phyloP scores from a whole-genome alignment of 2,329 filamentous ascomycete genomes.

The Diaporthe amygdali region DNA sequence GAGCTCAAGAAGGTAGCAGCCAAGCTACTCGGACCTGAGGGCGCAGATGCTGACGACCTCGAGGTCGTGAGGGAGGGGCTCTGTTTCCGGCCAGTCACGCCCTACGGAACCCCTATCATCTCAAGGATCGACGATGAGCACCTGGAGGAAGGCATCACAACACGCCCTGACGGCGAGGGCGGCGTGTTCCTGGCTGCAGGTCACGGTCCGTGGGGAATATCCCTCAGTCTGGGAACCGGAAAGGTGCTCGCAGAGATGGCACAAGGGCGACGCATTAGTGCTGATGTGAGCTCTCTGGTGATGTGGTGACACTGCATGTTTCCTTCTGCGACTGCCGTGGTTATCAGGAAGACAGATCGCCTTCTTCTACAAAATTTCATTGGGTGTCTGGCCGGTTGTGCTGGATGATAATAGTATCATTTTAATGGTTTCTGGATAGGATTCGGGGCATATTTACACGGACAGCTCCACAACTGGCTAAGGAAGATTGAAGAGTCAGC shows the following conservation, averaged over 20 bases:
- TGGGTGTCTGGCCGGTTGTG: background rate
- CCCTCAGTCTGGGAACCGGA: constrained; percentile 69
- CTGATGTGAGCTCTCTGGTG: constrained; percentile 60
- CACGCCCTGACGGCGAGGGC: constrained; percentile 48
- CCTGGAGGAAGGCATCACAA: constrained; percentile 55
- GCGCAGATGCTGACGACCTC: constrained; percentile 53
- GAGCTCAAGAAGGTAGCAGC: constrained; percentile 54
- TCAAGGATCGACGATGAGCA: constrained; percentile 59
- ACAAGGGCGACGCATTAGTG: constrained; percentile 60
- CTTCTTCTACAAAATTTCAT: background rate
- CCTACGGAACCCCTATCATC: constrained; percentile 68
- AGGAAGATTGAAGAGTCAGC: background rate
- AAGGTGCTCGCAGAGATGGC: constrained; percentile 75
- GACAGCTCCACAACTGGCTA: background rate
- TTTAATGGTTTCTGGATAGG: background rate
- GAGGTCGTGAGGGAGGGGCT: constrained; percentile 68
- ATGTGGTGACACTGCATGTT: constrained; percentile 18
- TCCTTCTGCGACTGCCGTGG: constrained; percentile 21
- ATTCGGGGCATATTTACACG: background rate
- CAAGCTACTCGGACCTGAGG: constrained; percentile 48
- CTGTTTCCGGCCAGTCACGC: constrained; percentile 76
- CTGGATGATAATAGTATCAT: background rate
- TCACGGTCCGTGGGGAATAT: constrained; percentile 80
- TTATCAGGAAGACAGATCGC: constrained; percentile 18
- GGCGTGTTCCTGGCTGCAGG: constrained; percentile 75